Evolutionary conservation across 352 stramenopile genomes (phyloP).

Genomic region (Phytophthora constricta): DNA sequence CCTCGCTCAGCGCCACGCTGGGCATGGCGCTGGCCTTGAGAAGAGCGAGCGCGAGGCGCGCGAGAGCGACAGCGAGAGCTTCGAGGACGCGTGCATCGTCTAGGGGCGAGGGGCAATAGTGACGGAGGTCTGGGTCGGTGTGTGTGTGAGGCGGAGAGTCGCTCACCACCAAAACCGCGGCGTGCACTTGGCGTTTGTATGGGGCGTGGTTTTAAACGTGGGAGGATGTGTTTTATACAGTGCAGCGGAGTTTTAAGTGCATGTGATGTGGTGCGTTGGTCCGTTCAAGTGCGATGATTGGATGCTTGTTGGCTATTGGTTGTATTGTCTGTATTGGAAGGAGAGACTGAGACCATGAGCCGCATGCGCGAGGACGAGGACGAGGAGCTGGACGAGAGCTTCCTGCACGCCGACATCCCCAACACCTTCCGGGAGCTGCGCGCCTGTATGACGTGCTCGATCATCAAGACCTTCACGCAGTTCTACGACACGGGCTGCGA

Average conservation of each 20-base stretch:
- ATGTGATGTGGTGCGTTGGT: too few species aligned
- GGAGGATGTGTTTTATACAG: too few species aligned
- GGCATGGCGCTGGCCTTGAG: constrained; percentile 62
- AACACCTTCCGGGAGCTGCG: constrained; percentile 89
- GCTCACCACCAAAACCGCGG: too few species aligned
- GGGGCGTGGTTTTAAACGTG: too few species aligned
- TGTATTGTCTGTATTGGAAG: too few species aligned
- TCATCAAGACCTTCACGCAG: constrained; percentile 91
- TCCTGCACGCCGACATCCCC: constrained; percentile 87
- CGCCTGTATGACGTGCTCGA: constrained; percentile 89
- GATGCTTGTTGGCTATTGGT: too few species aligned
- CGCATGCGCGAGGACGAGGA: constrained; percentile 78
- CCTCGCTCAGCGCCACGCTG: constrained; percentile 63
- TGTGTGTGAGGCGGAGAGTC: too few species aligned
- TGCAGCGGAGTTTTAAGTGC: too few species aligned
- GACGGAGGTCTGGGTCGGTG: too few species aligned
- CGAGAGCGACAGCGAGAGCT: constrained; percentile 24
- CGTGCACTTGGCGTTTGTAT: too few species aligned
- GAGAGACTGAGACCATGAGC: constrained; percentile 52
- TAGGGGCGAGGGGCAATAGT: constrained; percentile 14
- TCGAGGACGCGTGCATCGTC: constrained; percentile 41
- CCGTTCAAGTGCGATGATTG: too few species aligned
- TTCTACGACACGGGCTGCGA: constrained; percentile 92
- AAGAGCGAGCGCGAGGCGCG: constrained; percentile 67
- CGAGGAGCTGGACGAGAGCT: constrained; percentile 81